These are phyloP conservation scores for Rhynchosporium agropyri DNA, from an alignment of 2,329 filamentous ascomycete genomes.

Conservation along the genomic window DNA sequence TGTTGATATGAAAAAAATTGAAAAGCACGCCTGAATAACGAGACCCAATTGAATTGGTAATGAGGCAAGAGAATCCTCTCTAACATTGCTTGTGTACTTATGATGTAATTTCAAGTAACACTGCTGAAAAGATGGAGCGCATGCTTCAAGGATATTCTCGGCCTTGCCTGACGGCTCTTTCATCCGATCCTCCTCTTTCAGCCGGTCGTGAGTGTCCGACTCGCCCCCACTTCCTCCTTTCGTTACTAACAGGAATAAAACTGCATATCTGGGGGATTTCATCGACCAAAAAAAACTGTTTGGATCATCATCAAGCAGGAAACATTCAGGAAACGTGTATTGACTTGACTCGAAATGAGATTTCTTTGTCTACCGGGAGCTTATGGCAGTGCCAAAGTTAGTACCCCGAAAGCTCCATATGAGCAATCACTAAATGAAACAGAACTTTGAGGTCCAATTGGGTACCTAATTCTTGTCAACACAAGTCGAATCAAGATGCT, in stretches of 20 bases:
- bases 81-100: neutral
- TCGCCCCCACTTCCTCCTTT: neutral
- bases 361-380: constrained; percentile 61
- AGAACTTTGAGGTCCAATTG: constrained; percentile 60
- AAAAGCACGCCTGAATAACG: no score
- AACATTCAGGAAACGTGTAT: neutral
- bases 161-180: neutral
- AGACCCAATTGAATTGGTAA: no score
- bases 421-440: constrained; percentile 21
- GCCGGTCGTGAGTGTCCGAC: neutral
- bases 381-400: constrained; percentile 58
- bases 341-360: constrained; percentile 46
- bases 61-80: no score
- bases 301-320: neutral
- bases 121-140: neutral
- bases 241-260: no score
- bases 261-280: neutral
- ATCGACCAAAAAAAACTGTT: neutral
- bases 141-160: constrained; percentile 1
- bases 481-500: neutral
- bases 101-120: neutral
- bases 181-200: neutral
- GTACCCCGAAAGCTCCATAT: constrained; percentile 28
- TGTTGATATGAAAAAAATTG: neutral
- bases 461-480: constrained; percentile 41